These are phyloP conservation scores for Cutaneotrichosporon sp. DNA, from an alignment of 1,284 basidiomycete species.

Conservation along the genomic window DNA sequence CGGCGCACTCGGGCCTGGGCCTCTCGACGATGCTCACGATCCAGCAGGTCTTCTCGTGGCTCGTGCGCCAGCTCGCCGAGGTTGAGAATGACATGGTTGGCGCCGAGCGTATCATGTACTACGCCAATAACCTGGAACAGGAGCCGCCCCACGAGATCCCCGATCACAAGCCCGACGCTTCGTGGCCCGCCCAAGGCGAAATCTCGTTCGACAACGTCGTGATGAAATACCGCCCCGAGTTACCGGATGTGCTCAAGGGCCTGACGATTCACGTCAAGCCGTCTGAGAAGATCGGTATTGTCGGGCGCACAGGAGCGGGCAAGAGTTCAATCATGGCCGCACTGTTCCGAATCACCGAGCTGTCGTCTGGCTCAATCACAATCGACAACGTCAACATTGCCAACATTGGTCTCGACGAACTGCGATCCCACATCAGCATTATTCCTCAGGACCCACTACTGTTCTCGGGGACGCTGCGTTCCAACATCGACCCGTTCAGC, in stretches of 20 bases:
- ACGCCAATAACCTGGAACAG: slow-evolving; percentile 71
- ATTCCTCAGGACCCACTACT: slow-evolving; percentile 80
- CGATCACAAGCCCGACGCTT: slow-evolving; percentile 60
- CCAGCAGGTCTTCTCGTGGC: slow-evolving; percentile 66
- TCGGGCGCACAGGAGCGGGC: slow-evolving; percentile 58
- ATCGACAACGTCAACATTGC: slow-evolving; percentile 55
- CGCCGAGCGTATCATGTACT: slow-evolving; percentile 71
- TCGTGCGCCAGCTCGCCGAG: slow-evolving; percentile 78
- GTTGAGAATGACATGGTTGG: slow-evolving; percentile 91
- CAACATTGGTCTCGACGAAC: slow-evolving; percentile 58
- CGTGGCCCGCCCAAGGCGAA: slow-evolving; percentile 64
- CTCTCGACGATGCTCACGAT: slow-evolving; percentile 57
- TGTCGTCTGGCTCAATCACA: slow-evolving; percentile 51
- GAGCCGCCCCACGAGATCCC: slow-evolving; percentile 70
- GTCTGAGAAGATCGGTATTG: slow-evolving; percentile 59
- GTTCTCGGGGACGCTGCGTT: slow-evolving; percentile 61
- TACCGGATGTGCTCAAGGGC: slow-evolving; percentile 60
- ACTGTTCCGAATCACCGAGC: slow-evolving; percentile 56
- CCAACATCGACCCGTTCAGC: slow-evolving; percentile 71
- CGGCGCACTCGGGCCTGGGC: slow-evolving; percentile 66
- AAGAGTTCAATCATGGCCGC: slow-evolving; percentile 62
- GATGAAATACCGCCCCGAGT: slow-evolving; percentile 57
- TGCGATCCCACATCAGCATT: slow-evolving; percentile 59
- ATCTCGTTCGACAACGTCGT: slow-evolving; percentile 53
- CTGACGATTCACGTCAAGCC: slow-evolving; percentile 57